A percentile compares a stretch with the other conserved stretches of the same genome.
These are phyloP conservation scores for Botrytis tulipae DNA, from an alignment of 2,329 filamentous ascomycete genomes.

Conservation along the genomic window DNA sequence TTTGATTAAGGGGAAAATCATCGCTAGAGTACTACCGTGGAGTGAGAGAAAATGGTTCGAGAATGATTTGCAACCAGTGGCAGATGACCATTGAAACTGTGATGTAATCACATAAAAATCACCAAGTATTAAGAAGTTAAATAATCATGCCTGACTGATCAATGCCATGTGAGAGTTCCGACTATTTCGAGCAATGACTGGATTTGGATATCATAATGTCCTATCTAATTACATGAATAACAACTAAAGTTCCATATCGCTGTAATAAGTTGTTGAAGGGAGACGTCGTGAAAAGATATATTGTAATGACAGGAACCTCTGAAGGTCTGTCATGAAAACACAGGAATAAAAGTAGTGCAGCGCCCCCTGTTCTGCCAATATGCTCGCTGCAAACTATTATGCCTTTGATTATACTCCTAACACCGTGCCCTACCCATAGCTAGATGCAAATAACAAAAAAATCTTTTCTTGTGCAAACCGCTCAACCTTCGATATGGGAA, in stretches of 20 bases:
- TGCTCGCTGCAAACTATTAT: constrained; percentile 39
- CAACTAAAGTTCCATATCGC: constrained; percentile 31
- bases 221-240: constrained; percentile 42
- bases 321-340: constrained; percentile 25
- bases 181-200: constrained; percentile 14
- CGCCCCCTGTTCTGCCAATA: constrained; percentile 36
- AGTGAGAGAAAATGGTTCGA: constrained; percentile 51
- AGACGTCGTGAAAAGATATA: constrained; percentile 33
- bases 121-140: background rate
- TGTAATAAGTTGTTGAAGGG: constrained; percentile 34
- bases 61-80: constrained; percentile 42
- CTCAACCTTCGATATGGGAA: constrained; percentile 74
- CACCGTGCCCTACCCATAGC: constrained; percentile 38
- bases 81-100: background rate
- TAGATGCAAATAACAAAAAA: constrained; percentile 39
- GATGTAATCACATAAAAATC: background rate
- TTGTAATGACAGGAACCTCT: constrained; percentile 25
- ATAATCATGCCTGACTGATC: background rate
- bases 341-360: constrained; percentile 25
- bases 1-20: constrained; percentile 78
- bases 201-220: constrained; percentile 38
- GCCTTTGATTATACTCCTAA: constrained; percentile 38
- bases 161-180: background rate
- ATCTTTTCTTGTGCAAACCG: constrained; percentile 31
- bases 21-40: constrained; percentile 57